Evolutionary conservation across 371 early-diverging fungal genomes (phyloP).

Genomic region (Mucor circinelloides): DNA sequence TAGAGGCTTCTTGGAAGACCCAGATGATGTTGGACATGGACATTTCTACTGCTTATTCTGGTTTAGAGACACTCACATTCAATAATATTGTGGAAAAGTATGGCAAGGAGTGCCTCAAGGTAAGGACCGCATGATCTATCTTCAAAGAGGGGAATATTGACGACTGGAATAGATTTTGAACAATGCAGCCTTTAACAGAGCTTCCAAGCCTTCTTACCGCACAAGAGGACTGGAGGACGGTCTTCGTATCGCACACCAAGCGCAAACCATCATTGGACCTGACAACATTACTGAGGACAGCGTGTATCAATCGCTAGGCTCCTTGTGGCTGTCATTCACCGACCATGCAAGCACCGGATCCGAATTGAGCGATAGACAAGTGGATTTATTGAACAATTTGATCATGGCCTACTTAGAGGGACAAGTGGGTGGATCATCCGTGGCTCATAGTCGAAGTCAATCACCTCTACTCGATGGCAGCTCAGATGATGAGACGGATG

Average conservation of each 20-base stretch:
- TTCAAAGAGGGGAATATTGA: too few species aligned
- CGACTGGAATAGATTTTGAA: slow-evolving; percentile 23
- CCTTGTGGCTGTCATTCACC: slow-evolving; percentile 42
- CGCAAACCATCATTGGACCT: slow-evolving; percentile 41
- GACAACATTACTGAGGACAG: slow-evolving; percentile 27
- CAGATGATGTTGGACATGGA: slow-evolving; percentile 28
- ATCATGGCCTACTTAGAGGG: slow-evolving; percentile 46
- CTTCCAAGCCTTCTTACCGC: slow-evolving; percentile 33
- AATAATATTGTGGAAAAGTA: slow-evolving; percentile 11
- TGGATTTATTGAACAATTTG: slow-evolving; percentile 35
- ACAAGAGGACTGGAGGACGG: slow-evolving; percentile 46
- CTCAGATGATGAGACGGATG: neutral
- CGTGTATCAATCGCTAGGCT: slow-evolving; percentile 28
- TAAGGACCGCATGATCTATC: neutral
- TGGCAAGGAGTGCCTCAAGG: slow-evolving; percentile 39
- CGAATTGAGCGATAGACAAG: slow-evolving; percentile 27
- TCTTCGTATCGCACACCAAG: slow-evolving; percentile 34
- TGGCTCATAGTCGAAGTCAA: neutral
- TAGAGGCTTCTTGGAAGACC: slow-evolving; percentile 40
- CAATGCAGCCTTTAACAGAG: slow-evolving; percentile 31
- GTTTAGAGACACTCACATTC: slow-evolving; percentile 29
- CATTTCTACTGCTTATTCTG: slow-evolving; percentile 13
- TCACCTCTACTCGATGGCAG: neutral
- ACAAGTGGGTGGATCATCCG: slow-evolving; percentile 11
- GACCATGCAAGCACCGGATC: slow-evolving; percentile 17